Base-by-base conservation (phyloP, 768 basidiomycete genomes). In the Termitomyces sp. region DNA sequence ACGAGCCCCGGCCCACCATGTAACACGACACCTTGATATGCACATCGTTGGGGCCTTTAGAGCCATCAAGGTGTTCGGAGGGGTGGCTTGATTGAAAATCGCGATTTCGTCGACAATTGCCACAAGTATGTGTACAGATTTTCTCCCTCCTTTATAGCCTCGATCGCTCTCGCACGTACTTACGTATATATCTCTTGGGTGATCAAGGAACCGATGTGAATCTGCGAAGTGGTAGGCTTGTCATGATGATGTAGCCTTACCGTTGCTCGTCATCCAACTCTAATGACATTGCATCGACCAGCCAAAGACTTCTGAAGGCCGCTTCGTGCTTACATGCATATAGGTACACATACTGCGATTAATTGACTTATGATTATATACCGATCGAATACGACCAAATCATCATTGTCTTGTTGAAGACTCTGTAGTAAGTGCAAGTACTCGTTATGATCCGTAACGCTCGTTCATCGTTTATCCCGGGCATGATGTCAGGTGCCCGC, bases 121-220 rank as follows among this genome's bases (percentile, higher is more conserved):
- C 6, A 32, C 45, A 47, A 37, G 12, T 26, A 59, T 51, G 58
- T n/a, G n/a, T n/a, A n/a, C 53, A 58, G 46, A 37, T 58, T 7
- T 37, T 24, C 45, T 22, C 33, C 42, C 46, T 44, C 26, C 37
- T 37, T 46, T 33, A 45, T 34, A 9, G 26, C 53, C 4, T 45
- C 43, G 20, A 34, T 37, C 18, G 45, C 45, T 20, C 14, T 49
- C 22, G 46, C 57, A 18, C 52, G 44, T 39, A 49, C 57, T 9
- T 26, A 30, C 7, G 37, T 37, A 37, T n/a, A 22, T 40, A 32
- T 46, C 37, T 26, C 10, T 6, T 34, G 46, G 7, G 13, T 12
- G 14, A 16, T 49, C n/a, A n/a, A 30, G 30, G 4, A 30, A 4
- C 45, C 9, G 10, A 39, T 7, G 7, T 40, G 39, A 20, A 39